These are phyloP conservation scores for Epichloe glyceriae DNA, from an alignment of 2,329 filamentous ascomycete genomes.

Conservation along the genomic window DNA sequence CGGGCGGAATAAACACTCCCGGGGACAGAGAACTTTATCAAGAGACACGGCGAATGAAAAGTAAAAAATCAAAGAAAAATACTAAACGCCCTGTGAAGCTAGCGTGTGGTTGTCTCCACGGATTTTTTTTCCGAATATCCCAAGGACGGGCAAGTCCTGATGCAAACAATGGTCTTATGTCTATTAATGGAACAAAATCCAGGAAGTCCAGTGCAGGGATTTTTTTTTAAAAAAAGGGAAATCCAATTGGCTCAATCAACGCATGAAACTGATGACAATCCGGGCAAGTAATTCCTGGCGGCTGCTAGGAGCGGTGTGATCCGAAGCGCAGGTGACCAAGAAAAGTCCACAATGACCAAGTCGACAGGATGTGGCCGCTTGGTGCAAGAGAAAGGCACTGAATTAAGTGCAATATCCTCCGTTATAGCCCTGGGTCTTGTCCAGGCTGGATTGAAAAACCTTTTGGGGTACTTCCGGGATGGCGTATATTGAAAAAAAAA, in stretches of 20 bases:
- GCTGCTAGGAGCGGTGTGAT: constrained; percentile 7
- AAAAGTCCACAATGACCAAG: constrained; percentile 3
- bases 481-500: not conserved
- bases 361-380: constrained; percentile 1
- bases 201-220: not conserved
- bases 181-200: not conserved
- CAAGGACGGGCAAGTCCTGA: not conserved
- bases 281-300: not conserved
- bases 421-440: constrained; percentile 3
- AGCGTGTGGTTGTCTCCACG: not conserved
- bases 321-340: constrained; percentile 4
- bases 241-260: constrained; percentile 2
- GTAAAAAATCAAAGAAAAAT: not conserved
- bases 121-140: not conserved
- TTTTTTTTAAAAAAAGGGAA: not conserved
- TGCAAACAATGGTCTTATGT: not conserved
- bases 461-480: not conserved
- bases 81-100: not conserved
- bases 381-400: constrained; percentile 2
- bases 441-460: not conserved
- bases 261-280: constrained; percentile 3
- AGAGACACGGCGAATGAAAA: not conserved
- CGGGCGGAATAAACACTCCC: not conserved
- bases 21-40: not conserved
- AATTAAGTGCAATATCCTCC: constrained; percentile 5